These are phyloP conservation scores for Diaporthe sp. DNA, from an alignment of 2,329 filamentous ascomycete genomes.

Conservation along the genomic window DNA sequence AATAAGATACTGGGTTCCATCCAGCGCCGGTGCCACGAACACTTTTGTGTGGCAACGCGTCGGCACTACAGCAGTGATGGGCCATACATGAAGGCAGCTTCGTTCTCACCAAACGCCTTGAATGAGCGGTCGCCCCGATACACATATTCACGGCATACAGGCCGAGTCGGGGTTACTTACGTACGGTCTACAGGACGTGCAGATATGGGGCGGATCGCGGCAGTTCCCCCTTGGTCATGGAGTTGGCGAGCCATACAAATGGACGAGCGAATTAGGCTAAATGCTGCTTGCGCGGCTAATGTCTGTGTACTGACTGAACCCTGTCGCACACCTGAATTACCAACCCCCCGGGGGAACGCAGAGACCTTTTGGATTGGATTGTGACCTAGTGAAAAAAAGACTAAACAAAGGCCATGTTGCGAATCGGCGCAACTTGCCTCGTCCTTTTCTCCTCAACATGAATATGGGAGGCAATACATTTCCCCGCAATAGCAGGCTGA, in stretches of 20 bases:
- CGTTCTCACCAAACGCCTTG: background rate
- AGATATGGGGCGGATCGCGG: background rate
- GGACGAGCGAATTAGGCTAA: conserved; percentile 16
- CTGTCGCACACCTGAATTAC: background rate
- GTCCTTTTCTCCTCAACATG: background rate
- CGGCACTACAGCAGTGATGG: background rate
- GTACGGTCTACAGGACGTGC: background rate
- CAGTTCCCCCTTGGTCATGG: background rate
- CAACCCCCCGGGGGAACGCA: background rate
- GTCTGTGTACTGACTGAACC: background rate
- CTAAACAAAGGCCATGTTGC: background rate
- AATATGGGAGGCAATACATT: background rate
- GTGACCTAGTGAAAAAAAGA: background rate
- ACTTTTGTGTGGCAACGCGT: background rate
- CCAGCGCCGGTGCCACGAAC: too few relatives aligned
- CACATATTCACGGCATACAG: too few relatives aligned
- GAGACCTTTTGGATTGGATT: background rate
- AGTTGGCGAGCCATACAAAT: background rate
- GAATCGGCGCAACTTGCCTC: background rate
- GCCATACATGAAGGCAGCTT: background rate
- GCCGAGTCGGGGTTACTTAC: background rate
- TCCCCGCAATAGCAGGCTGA: background rate
- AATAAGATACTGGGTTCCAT: background rate
- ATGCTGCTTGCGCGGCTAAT: conserved; percentile 6
- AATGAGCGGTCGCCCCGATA: background rate